Base-by-base conservation (phyloP, 2,329 filamentous ascomycete species). In the Cytospora chrysosperma region DNA sequence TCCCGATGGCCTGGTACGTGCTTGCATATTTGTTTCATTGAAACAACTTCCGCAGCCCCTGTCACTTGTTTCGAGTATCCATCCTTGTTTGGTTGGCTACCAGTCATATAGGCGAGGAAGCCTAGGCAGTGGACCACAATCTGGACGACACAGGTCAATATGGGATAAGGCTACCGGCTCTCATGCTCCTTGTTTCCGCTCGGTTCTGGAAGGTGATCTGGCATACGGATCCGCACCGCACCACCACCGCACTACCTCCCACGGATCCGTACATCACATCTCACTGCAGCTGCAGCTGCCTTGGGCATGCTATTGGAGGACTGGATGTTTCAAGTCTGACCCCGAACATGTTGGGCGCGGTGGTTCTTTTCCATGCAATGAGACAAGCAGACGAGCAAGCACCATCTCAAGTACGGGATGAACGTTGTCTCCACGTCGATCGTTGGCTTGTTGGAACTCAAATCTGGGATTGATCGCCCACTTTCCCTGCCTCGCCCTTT, bases 351-450 rank as follows among this genome's bases (percentile, higher is more conserved):
- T 12, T 47, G 21, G 43, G 21, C 13, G 43, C 43, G 43, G 43
- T 40, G 12, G 10, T 40, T 9, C 4, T 21, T 24, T 43, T 21
- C 17, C 40, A 26, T 47, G 32, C 40, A 34, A 49, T 55, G n/a
- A 53, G 58, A 34, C 58, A 32, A 34, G n/a, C n/a, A n/a, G n/a
- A n/a, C n/a, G n/a, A n/a, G n/a, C n/a, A n/a, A n/a, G n/a, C 50
- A 43, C 19, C 34, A 49, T 13, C 51, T 34, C 53, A 53, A 21
- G 37, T 43, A 26, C 34, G 47, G 37, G 27, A 49, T 43, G 37
- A 54, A 60, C 50, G 58, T 50, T 21, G 58, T 47, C 51, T 37
- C 51, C 51, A 30, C 32, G 58, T 49, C 58, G 58, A 61, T 55
- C 34, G 26, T 5, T 17, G 27, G 34, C 50, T 55, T 32, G 55